Evolutionary conservation across 495 filamentous ascomycete genomes (phyloP).

Genomic region (Staphylotrichum tortipilum): DNA sequence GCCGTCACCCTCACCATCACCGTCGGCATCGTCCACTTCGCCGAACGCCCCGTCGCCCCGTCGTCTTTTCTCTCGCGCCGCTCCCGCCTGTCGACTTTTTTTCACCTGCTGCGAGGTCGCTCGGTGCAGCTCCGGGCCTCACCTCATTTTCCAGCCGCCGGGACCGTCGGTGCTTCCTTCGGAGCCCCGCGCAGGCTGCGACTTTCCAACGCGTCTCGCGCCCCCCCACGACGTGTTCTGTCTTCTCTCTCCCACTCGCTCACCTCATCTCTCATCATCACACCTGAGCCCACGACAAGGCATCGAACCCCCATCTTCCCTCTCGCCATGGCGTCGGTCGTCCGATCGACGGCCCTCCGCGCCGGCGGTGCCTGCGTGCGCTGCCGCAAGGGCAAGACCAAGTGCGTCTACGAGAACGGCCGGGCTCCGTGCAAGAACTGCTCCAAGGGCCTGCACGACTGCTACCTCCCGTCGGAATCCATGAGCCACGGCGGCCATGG

Average conservation of each 20-base stretch:
- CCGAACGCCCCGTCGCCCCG: not conserved
- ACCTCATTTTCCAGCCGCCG: conserved; percentile 4
- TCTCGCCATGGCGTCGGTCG: conserved; percentile 33
- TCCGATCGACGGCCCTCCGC: conserved; percentile 42
- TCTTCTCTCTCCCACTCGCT: too few species aligned
- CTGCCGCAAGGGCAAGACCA: conserved; percentile 48
- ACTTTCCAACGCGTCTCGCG: not conserved
- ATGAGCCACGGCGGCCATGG: conserved; percentile 43
- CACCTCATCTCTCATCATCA: not conserved
- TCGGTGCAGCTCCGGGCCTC: conserved; percentile 21
- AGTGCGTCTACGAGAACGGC: conserved; percentile 46
- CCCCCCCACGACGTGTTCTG: not conserved
- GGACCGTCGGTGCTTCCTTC: not conserved
- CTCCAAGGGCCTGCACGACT: conserved; percentile 47
- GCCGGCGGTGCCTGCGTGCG: conserved; percentile 46
- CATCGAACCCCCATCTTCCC: too few species aligned
- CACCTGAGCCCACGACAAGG: not conserved
- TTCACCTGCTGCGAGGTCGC: too few species aligned
- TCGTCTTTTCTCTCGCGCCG: not conserved
- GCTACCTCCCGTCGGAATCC: conserved; percentile 44
- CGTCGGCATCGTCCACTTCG: conserved; percentile 7
- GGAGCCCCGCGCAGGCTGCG: not conserved
- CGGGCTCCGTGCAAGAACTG: conserved; percentile 45
- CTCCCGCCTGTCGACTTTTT: not conserved
- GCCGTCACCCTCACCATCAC: too few species aligned